phyloP scores from a whole-genome alignment of 495 filamentous ascomycete species.

The Peziza echinospora region DNA sequence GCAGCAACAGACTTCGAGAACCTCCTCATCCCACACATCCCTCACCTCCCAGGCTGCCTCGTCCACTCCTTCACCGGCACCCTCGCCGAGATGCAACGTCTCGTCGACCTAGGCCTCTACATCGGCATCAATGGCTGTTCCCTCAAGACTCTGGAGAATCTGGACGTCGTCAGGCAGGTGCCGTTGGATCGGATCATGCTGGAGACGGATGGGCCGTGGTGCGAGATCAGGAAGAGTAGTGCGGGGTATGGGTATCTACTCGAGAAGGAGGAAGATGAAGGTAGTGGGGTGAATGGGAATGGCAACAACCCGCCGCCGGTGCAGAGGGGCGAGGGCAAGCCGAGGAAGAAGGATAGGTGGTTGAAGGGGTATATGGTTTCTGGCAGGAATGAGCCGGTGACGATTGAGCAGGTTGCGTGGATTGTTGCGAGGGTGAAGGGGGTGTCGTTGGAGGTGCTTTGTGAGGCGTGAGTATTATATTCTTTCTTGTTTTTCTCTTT shows the following conservation, averaged over 20 bases:
- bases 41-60: constrained; percentile 37
- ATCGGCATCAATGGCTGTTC: constrained; percentile 81
- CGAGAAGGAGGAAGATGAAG: constrained; percentile 19
- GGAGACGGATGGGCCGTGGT: constrained; percentile 91
- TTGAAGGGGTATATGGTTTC: constrained; percentile 64
- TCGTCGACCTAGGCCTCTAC: constrained; percentile 56
- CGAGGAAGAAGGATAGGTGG: constrained; percentile 89
- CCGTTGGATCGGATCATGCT: constrained; percentile 57
- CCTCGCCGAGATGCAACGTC: constrained; percentile 51
- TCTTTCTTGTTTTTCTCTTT: too few species aligned
- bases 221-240: constrained; percentile 43
- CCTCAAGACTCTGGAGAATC: constrained; percentile 76
- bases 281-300: constrained; percentile 9
- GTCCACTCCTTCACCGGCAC: constrained; percentile 88
- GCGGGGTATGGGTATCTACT: constrained; percentile 36
- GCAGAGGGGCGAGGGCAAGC: too few species aligned
- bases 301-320: not conserved
- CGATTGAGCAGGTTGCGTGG: constrained; percentile 63
- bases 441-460: constrained; percentile 53
- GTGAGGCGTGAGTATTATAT: constrained; percentile 41
- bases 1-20: constrained; percentile 61
- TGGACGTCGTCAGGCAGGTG: constrained; percentile 56
- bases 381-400: constrained; percentile 74
- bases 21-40: constrained; percentile 32
- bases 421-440: constrained; percentile 73